Base-by-base conservation (phyloP, 805 yeast species). In the Candida insectorum region DNA sequence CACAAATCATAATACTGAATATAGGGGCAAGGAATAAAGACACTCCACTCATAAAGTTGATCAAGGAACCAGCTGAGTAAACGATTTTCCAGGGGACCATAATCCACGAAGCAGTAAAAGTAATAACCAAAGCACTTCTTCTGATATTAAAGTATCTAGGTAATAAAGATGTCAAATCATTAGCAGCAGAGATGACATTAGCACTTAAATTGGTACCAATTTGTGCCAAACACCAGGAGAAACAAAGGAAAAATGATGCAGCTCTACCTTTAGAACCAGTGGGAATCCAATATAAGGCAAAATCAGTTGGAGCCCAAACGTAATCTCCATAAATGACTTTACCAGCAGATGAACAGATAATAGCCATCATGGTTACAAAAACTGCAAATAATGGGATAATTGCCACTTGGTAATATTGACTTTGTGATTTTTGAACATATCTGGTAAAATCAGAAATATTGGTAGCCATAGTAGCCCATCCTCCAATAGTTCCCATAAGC, bases 241-340 rank as follows among this genome's bases (percentile, higher is more conserved):
- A 36, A 11, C 33, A 47, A 29, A 34, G 43, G 45, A 38, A 16
- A 44, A 40, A 36, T 5, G 39, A 27, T 9, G 48, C 51, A 19
- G 47, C 47, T 36, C 51, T 47, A 10, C 43, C 43, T 17, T 36
- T 36, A 4, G 41, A 25, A 6, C 43, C 43, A 8, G 39, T 26
- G 4, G 55, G 53, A 32, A 49, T 54, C 44, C 68, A 59, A 9
- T 58, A 42, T 3, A 49, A 51, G 33, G 63, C 60, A 40, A 66
- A 64, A 30, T 55, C 59, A 5, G 66, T 52, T 27, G 73, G 74
- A 20, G 62, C 53, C 73, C 73, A 70, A 28, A 66, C 60, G 17
- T 58, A 58, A n/a, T 58, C 52, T 3, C 71, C 72, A 37, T 60
- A 65, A 24, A 62, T 47, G 24, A 58, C 40, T 31, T 60, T 57